Evolutionary conservation across 192 early-diverging fungal genomes (phyloP), one percentile per base, ranked within the genome.

Genomic region (Podila epicladia): DNA sequence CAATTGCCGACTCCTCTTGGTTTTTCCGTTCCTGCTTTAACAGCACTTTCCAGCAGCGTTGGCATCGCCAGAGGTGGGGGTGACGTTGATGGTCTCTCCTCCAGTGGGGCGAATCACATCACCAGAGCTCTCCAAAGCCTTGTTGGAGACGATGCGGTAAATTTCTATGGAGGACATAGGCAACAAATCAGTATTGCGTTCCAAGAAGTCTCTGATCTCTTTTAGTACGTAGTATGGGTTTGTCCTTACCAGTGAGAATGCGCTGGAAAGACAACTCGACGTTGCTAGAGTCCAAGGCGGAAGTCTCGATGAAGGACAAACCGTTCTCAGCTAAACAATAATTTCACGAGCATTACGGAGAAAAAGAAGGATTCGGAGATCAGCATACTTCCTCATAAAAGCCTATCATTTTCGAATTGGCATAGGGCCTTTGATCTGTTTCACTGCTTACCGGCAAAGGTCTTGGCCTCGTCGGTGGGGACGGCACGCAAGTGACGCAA

Each of bases 221-320:
- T 12, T 62, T 29, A 58, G 49, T 37, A 11, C 7, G 7, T n/a
- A 28, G 0, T 45, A 12, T 13, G 17, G 41, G 13, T 17, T 58
- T 48, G 33, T 22, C 50, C 38, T 85, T 92, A 93, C 95, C 95
- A 58, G 96, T 95, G 73, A 98, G 86, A 69, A 98, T 98, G 65
- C 95, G 92, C 84, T 97, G 95, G 87, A 99, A 98, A 31, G 96
- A 93, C 45, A 93, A 88, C 83, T 99, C 98, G 61, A 99, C 97
- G 82, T 99, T 99, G 88, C 91, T 96, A 22, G 94, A 89, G 76
- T 99, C 97, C 85, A 99, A 87, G 20, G 98, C 98, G 29, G 98
- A 99, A 8, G 98, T 98, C 84, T 99, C 98, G 67, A 99, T 99
- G 82, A 99, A 99, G 33, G 94, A 95, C 58, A 99, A 85, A 17